phyloP scores from a whole-genome alignment of 345 rosid genomes.

The Jatropha curcas region DNA sequence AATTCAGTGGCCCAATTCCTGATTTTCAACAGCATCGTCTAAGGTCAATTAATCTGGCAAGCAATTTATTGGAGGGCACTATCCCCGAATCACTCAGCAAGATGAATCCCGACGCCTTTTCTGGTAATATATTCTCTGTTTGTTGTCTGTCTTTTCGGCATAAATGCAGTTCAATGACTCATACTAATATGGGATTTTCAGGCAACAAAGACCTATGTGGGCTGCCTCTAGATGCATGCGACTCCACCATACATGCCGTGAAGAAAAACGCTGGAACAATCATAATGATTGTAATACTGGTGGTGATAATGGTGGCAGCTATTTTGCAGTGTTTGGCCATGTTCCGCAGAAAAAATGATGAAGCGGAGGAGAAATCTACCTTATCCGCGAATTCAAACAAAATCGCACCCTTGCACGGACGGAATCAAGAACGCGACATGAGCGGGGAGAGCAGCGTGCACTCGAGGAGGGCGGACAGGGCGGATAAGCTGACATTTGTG shows the following conservation, averaged over 20 bases:
- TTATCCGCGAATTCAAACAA: conserved; percentile 21
- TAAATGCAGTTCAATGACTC: no score
- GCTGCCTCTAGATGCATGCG: conserved; percentile 50
- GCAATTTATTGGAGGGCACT: conserved; percentile 68
- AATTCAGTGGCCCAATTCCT: conserved; percentile 57
- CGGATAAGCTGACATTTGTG: conserved; percentile 54
- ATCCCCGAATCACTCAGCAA: conserved; percentile 54
- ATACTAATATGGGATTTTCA: conserved; percentile 30
- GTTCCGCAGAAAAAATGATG: conserved; percentile 21
- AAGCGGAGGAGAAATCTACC: conserved; percentile 16
- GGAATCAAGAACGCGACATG: not conserved
- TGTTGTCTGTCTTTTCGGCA: no score
- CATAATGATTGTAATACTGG: conserved; percentile 29
- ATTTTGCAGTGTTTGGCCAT: conserved; percentile 25
- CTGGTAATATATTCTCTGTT: conserved; percentile 40
- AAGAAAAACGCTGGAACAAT: conserved; percentile 4
- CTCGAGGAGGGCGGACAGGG: conserved; percentile 26
- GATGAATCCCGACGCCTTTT: conserved; percentile 46
- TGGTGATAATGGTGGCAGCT: conserved; percentile 25
- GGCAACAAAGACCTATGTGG: conserved; percentile 66
- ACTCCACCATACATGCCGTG: conserved; percentile 2
- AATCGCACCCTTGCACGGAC: not conserved
- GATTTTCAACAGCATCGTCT: conserved; percentile 40
- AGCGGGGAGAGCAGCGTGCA: not conserved
- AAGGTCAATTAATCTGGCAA: conserved; percentile 48